phyloP scores from a whole-genome alignment of 2,329 filamentous ascomycete species.

The Botryosphaeria dothidea region DNA sequence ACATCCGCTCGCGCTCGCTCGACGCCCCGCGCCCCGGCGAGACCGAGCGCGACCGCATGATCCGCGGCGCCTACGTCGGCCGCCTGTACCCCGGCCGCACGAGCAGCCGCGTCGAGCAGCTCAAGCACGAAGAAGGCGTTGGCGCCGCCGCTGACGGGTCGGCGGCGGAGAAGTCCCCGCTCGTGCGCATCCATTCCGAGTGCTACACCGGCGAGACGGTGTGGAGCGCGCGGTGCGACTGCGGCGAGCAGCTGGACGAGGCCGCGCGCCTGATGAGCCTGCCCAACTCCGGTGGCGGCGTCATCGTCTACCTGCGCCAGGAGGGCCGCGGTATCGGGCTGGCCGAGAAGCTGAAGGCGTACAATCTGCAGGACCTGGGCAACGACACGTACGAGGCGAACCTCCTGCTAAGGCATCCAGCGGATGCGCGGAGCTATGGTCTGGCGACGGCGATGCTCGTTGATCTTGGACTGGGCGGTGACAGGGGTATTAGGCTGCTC shows the following conservation, averaged over 20 bases:
- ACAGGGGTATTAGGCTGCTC: slow-evolving; percentile 75
- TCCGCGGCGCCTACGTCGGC: slow-evolving; percentile 88
- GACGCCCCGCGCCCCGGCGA: slow-evolving; percentile 73
- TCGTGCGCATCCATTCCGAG: slow-evolving; percentile 95
- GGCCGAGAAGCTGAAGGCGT: slow-evolving; percentile 94
- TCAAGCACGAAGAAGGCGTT: slow-evolving; percentile 40
- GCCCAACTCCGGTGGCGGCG: slow-evolving; percentile 67
- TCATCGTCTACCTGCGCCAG: slow-evolving; percentile 93
- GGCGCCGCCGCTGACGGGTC: slow-evolving; percentile 26
- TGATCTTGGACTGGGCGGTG: slow-evolving; percentile 72
- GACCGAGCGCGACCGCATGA: slow-evolving; percentile 89
- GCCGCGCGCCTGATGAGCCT: slow-evolving; percentile 90
- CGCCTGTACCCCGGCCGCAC: slow-evolving; percentile 82
- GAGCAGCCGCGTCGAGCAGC: slow-evolving; percentile 65
- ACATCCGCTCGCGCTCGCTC: slow-evolving; percentile 72
- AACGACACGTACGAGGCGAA: slow-evolving; percentile 99
- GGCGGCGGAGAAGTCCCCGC: slow-evolving; percentile 55
- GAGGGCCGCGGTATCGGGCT: slow-evolving; percentile 95
- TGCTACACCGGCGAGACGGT: slow-evolving; percentile 99
- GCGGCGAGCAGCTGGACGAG: slow-evolving; percentile 95
- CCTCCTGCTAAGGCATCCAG: slow-evolving; percentile 83
- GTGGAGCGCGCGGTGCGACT: slow-evolving; percentile 97
- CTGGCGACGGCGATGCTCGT: slow-evolving; percentile 92
- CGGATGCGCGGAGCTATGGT: slow-evolving; percentile 92
- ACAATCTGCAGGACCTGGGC: slow-evolving; percentile 94